These are phyloP conservation scores for Ustilago tritici DNA, from an alignment of 1,284 basidiomycete genomes.

Conservation along the genomic window DNA sequence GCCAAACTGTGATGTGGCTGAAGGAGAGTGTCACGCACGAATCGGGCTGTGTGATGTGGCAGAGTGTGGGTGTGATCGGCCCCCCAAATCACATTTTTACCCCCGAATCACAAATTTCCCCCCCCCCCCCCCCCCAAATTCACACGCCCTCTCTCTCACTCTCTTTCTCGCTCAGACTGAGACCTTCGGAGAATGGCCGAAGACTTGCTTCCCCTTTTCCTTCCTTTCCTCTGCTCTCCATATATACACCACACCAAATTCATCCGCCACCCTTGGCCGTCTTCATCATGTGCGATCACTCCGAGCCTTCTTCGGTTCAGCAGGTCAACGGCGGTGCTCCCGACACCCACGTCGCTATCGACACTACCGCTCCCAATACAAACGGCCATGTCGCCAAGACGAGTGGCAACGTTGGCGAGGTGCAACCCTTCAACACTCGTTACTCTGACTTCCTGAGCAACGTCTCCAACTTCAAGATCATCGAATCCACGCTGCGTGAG, in stretches of 20 bases:
- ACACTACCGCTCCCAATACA: constrained; percentile 49
- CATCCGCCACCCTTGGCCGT: not conserved
- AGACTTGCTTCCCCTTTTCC: constrained; percentile 7
- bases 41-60: not conserved
- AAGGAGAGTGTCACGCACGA: not conserved
- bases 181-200: constrained; percentile 27
- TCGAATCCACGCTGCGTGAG: constrained; percentile 96
- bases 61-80: too few relatives aligned
- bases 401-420: constrained; percentile 43
- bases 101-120: too few relatives aligned
- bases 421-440: constrained; percentile 59
- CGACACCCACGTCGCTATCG: constrained; percentile 64
- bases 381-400: constrained; percentile 37
- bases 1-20: constrained; percentile 1
- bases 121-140: too few relatives aligned
- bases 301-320: constrained; percentile 48
- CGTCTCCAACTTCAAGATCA: constrained; percentile 76
- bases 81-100: too few relatives aligned
- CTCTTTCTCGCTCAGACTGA: too few relatives aligned
- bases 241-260: not conserved
- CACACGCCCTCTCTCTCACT: too few relatives aligned
- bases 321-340: constrained; percentile 59
- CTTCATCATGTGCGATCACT: constrained; percentile 59
- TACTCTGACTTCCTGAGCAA: constrained; percentile 68
- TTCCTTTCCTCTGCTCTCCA: not conserved